Evolutionary conservation across 495 filamentous ascomycete species (phyloP), one percentile per base, ranked within the genome.

Genomic region (Penicillium fimorum): DNA sequence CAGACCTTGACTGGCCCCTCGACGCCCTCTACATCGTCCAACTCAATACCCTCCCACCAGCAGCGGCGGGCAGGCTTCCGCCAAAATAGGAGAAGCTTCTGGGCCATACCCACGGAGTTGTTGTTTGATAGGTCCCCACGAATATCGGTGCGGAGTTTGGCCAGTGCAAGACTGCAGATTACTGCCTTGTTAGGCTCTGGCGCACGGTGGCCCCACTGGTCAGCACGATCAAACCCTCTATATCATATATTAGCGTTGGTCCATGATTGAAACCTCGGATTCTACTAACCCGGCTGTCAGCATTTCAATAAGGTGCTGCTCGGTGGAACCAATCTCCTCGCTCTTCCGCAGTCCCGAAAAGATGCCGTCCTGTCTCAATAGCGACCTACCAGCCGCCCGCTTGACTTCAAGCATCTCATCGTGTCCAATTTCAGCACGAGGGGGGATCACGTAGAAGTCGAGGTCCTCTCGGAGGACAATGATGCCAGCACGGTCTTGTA

Each of bases 281-380:
- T 4, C 11, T 54, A 74, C 84, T 72, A 77, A 97, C 93, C 93
- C 94, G 64, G 94, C 94, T 22, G 94, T 99, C 76, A 99, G 72
- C 94, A 99, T 99, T 77, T 99, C 94, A 67, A 99, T 97, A 46
- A 99, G 76, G 76, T 99, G 94, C 70, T 96, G 95, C 70, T 99
- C 94, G 0, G 94, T 99, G 24, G 94, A 97, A 8, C 94, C 94
- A 15, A 88, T 82, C 73, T 97, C 94, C 59, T 97, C 94, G 65
- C 95, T 97, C 70, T 91, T 90, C 68, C 91, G 87, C 45, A 99
- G 71, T 0, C 94, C 94, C 9, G 90, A 95, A 69, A 99, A 99
- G 60, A 99, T 99, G 9, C 94, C 95, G 63, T 96, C 86, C 69
- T 99, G 94, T 68, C 83, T 84, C 61, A 97, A 78, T 35, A 99